A percentile compares a stretch with the other conserved stretches of the same genome.
Evolutionary conservation across 768 basidiomycete genomes (phyloP).

Genomic region (Rhizopogon sp.): DNA sequence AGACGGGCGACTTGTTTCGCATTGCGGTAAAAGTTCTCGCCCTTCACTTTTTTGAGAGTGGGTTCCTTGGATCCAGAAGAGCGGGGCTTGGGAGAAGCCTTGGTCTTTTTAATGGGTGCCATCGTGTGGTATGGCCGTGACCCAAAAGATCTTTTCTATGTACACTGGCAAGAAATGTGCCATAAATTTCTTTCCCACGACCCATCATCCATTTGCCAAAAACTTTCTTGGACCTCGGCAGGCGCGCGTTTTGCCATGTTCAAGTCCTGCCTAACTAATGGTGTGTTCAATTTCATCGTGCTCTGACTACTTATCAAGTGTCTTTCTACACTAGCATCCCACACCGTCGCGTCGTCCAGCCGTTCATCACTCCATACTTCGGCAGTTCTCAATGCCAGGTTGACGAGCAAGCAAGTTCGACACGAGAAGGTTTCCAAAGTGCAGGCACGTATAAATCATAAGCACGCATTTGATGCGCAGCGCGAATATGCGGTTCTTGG

Average conservation of each 20-base stretch:
- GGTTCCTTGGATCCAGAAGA: constrained; percentile 45
- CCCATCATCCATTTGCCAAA: constrained; percentile 3
- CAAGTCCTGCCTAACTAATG: constrained; percentile 17
- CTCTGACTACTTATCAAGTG: not conserved
- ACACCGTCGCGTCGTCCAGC: constrained; percentile 37
- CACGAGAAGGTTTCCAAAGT: constrained; percentile 39
- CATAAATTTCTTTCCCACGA: constrained; percentile 41
- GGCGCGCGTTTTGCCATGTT: constrained; percentile 18
- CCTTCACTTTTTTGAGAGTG: constrained; percentile 70
- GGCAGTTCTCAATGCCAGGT: constrained; percentile 29
- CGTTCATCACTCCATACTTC: constrained; percentile 46
- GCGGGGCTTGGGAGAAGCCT: constrained; percentile 29
- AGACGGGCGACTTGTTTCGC: constrained; percentile 80
- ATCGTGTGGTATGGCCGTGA: constrained; percentile 9
- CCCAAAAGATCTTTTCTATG: constrained; percentile 22
- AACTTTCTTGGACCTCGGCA: not conserved
- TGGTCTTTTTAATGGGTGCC: constrained; percentile 26
- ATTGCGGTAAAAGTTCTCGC: constrained; percentile 98
- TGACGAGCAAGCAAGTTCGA: constrained; percentile 32
- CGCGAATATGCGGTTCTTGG: constrained; percentile 73
- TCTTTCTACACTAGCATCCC: constrained; percentile 23
- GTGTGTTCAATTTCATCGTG: constrained; percentile 6
- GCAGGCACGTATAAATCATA: constrained; percentile 39
- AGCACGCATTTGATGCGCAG: constrained; percentile 33
- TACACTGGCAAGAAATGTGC: not conserved